Evolutionary conservation across 202 grass and related monocot species (phyloP).

Genomic region (Schoenoplectus triqueter): DNA sequence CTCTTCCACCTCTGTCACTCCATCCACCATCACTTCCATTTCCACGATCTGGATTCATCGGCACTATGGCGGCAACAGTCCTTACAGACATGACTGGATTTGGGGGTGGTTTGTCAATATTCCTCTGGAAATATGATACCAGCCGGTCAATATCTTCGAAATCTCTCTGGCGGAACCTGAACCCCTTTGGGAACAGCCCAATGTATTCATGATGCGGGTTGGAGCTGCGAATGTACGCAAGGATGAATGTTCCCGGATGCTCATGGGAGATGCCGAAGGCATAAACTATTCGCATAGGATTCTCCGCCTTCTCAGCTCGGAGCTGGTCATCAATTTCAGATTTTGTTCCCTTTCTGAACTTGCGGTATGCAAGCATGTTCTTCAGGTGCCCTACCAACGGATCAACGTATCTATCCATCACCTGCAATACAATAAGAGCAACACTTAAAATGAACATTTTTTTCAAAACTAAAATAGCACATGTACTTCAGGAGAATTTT

Average conservation of each 20-base stretch:
- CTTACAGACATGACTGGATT: constrained; percentile 61
- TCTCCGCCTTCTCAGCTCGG: constrained; percentile 71
- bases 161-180: constrained; percentile 87
- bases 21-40: constrained; percentile 47
- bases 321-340: constrained; percentile 77
- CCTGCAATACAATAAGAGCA: constrained; percentile 48
- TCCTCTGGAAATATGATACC: constrained; percentile 88
- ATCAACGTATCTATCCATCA: constrained; percentile 96
- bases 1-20: constrained; percentile 63
- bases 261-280: constrained; percentile 89
- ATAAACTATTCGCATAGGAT: constrained; percentile 92
- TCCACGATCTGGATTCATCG: constrained; percentile 66
- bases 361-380: constrained; percentile 87
- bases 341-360: constrained; percentile 88
- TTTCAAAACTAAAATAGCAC: background rate
- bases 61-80: constrained; percentile 84
- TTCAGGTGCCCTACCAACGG: constrained; percentile 84
- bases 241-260: constrained; percentile 88
- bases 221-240: constrained; percentile 86
- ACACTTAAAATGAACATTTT: constrained; percentile 30
- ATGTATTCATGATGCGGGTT: constrained; percentile 98
- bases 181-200: constrained; percentile 89
- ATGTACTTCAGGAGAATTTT: constrained; percentile 28
- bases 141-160: constrained; percentile 86
- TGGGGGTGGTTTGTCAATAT: constrained; percentile 86